Conservation (phyloP, 75 land plant genomes). For the Picea sitchensis region DNA sequence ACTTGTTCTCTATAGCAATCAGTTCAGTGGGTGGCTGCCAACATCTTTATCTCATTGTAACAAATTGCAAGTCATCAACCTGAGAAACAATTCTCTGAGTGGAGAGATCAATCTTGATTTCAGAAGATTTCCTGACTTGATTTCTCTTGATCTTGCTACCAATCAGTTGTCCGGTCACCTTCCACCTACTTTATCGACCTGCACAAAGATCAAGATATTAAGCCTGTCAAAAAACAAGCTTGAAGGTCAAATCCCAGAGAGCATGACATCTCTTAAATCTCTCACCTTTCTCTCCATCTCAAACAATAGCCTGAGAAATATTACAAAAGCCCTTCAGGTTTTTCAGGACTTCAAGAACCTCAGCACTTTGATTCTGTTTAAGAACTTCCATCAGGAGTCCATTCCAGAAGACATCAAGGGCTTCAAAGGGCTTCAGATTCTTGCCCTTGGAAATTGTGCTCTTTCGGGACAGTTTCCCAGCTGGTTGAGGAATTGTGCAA, state of each 20-base stretch:
- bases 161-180: slow-evolving; percentile 43
- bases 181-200: slow-evolving; percentile 36
- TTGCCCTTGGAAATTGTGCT: slow-evolving; percentile 30
- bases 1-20: slow-evolving; percentile 33
- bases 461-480: slow-evolving; percentile 40
- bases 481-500: slow-evolving; percentile 29
- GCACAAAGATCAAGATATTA: slow-evolving; percentile 39
- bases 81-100: slow-evolving; percentile 31
- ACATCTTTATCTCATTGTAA: slow-evolving; percentile 36
- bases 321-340: slow-evolving; percentile 24
- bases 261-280: slow-evolving; percentile 22
- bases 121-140: slow-evolving; percentile 19
- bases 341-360: slow-evolving; percentile 44
- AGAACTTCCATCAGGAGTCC: slow-evolving; percentile 29
- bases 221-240: slow-evolving; percentile 35
- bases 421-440: slow-evolving; percentile 31
- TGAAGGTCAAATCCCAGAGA: slow-evolving; percentile 31
- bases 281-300: slow-evolving; percentile 41
- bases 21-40: slow-evolving; percentile 49
- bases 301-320: slow-evolving; percentile 25
- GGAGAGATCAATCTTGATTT: slow-evolving; percentile 43
- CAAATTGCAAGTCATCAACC: slow-evolving; percentile 28
- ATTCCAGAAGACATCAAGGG: slow-evolving; percentile 26
- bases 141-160: slow-evolving; percentile 42
- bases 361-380: slow-evolving; percentile 25